Base-by-base conservation (phyloP, 1,139 yeast species). In the Saccharomyces hybrid region DNA sequence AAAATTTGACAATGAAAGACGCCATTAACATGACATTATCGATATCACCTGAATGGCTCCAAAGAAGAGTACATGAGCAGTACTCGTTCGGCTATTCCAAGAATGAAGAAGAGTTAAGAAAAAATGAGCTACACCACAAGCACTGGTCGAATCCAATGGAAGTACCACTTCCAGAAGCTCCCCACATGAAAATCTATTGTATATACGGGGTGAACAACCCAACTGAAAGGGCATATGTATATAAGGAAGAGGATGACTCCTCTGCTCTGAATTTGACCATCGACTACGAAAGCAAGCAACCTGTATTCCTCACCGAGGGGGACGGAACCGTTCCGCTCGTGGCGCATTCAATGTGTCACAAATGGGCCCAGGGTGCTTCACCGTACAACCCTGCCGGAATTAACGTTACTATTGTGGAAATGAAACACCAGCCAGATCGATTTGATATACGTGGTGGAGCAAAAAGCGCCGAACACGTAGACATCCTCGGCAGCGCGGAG, bases 371-470 rank as follows among this genome's bases (percentile, higher is more conserved):
- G 62, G 78, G 78, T 1, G 72, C 70, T 42, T 83, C 88, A 47
- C 77, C 86, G 56, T 91, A 80, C 74, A 93, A 93, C 67, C 99
- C 99, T 1, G 95, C 87, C 1, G 78, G 80, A 28, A 72, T 82
- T 2, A 66, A 76, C 25, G 95, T 91, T 27, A 89, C 82, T 29
- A 77, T 90, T 48, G 96, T 93, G 7, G 99, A 93, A 69, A 86
- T 93, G 75, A 80, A 81, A 63, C 96, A 93, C 65, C 96, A 90
- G 66, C 99, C 99, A 0, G 96, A 88, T 65, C 75, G 88, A 62
- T 89, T 86, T 66, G 99, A 95, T 72, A 86, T 93, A 51, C 80
- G 99, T 61, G 99, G 99, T 23, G 99, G 99, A 4, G 96, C 97
- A 25, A 88, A 88, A 67, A 93, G 98, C 1, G 97, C 99, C 0